Conservation (phyloP, 169 alveolate species). For the Cryptosporidium ubiquitum region DNA sequence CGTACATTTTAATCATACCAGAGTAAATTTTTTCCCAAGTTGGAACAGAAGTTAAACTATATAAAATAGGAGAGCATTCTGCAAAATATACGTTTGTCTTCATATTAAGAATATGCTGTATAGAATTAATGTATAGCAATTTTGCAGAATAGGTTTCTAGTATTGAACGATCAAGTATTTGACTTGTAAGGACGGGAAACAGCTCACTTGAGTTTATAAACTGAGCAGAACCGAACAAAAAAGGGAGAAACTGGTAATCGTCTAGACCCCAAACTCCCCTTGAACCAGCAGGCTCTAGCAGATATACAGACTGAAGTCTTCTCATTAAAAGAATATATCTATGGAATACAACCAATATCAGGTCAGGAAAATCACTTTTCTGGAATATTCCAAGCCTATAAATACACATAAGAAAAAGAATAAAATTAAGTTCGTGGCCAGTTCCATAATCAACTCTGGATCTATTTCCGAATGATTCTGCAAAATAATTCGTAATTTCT, state of each 20-base stretch:
- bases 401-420: slow-evolving; percentile 85
- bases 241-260: slow-evolving; percentile 96
- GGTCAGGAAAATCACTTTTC: slow-evolving; percentile 27
- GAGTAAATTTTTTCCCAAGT: slow-evolving; percentile 87
- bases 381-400: slow-evolving; percentile 75
- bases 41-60: slow-evolving; percentile 79
- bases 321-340: slow-evolving; percentile 95
- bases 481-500: slow-evolving; percentile 37
- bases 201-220: slow-evolving; percentile 78
- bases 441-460: slow-evolving; percentile 97
- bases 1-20: slow-evolving; percentile 92
- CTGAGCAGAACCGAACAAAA: slow-evolving; percentile 96
- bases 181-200: slow-evolving; percentile 63
- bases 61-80: slow-evolving; percentile 93
- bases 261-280: slow-evolving; percentile 99
- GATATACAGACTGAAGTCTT: slow-evolving; percentile 91
- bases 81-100: slow-evolving; percentile 87
- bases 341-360: slow-evolving; percentile 71
- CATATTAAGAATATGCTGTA: slow-evolving; percentile 85
- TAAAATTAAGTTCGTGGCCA: slow-evolving; percentile 94
- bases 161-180: slow-evolving; percentile 81
- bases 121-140: slow-evolving; percentile 89
- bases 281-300: slow-evolving; percentile 99
- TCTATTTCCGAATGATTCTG: slow-evolving; percentile 93
- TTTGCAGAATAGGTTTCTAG: slow-evolving; percentile 80